These are phyloP conservation scores for Penicillium cosmopolitanum DNA, from an alignment of 495 filamentous ascomycete genomes.

Conservation along the genomic window DNA sequence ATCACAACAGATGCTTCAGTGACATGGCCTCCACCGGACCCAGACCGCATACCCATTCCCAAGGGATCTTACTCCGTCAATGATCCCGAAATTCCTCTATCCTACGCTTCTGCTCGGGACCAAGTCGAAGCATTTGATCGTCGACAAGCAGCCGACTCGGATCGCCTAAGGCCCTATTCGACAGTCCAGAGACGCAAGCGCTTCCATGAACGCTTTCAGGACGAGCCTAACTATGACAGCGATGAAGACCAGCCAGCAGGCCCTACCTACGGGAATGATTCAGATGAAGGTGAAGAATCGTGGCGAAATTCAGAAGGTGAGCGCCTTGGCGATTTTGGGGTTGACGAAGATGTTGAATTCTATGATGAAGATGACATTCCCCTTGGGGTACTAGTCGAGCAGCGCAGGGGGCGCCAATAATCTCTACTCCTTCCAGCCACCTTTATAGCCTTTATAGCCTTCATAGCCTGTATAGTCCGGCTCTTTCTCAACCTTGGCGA, in stretches of 20 bases:
- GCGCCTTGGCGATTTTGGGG: constrained; percentile 83
- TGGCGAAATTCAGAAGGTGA: constrained; percentile 92
- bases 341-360: constrained; percentile 81
- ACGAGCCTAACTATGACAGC: constrained; percentile 38
- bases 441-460: too few species aligned
- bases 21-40: constrained; percentile 89
- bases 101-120: constrained; percentile 43
- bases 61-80: constrained; percentile 29
- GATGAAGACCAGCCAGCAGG: constrained; percentile 35
- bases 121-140: constrained; percentile 59
- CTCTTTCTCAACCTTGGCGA: too few species aligned
- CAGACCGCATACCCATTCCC: constrained; percentile 70
- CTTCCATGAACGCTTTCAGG: constrained; percentile 52
- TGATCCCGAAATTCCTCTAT: constrained; percentile 36
- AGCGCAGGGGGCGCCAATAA: constrained; percentile 15
- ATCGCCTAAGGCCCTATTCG: constrained; percentile 34
- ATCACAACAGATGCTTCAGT: constrained; percentile 44
- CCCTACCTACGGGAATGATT: constrained; percentile 31
- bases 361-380: constrained; percentile 84
- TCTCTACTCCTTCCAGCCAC: not conserved
- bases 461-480: too few species aligned
- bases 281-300: constrained; percentile 57
- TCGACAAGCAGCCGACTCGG: constrained; percentile 59
- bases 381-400: constrained; percentile 51
- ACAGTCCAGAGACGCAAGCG: constrained; percentile 50